A percentile compares a stretch with the other conserved stretches of the same genome.
Conservation (phyloP, 192 early-diverging fungal genomes). For the Piromyces finnis region DNA sequence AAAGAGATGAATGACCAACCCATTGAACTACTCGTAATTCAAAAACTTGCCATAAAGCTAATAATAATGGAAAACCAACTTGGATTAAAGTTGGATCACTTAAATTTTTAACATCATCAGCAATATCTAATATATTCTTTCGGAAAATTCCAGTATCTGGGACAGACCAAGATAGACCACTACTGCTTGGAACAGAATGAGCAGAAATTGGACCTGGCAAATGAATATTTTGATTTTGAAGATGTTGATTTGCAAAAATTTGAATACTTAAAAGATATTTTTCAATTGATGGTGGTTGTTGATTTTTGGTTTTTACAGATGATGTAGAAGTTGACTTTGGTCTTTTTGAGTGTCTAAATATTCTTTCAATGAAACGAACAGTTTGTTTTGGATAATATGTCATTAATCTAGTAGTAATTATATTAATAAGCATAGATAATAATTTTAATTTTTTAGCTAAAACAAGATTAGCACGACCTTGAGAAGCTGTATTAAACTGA, state of each 20-base stretch:
- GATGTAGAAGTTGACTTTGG: neutral
- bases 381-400: constrained; percentile 16
- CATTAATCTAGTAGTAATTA: constrained; percentile 15
- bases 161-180: neutral
- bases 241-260: neutral
- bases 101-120: neutral
- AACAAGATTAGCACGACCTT: constrained; percentile 10
- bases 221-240: neutral
- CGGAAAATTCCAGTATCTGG: neutral
- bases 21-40: constrained; percentile 26
- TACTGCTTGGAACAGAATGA: neutral
- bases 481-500: constrained; percentile 5
- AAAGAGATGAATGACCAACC: constrained; percentile 18
- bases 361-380: constrained; percentile 14
- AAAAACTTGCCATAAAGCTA: constrained; percentile 36
- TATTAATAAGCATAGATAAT: constrained; percentile 22
- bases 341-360: neutral
- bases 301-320: constrained; percentile 1
- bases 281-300: constrained; percentile 2
- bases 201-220: neutral
- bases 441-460: constrained; percentile 24
- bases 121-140: neutral
- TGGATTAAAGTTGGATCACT: neutral
- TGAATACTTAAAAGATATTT: neutral
- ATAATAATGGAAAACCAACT: constrained; percentile 22